Evolutionary conservation across 2,329 filamentous ascomycete genomes (phyloP).

Genomic region (Fusarium praegraminearum): DNA sequence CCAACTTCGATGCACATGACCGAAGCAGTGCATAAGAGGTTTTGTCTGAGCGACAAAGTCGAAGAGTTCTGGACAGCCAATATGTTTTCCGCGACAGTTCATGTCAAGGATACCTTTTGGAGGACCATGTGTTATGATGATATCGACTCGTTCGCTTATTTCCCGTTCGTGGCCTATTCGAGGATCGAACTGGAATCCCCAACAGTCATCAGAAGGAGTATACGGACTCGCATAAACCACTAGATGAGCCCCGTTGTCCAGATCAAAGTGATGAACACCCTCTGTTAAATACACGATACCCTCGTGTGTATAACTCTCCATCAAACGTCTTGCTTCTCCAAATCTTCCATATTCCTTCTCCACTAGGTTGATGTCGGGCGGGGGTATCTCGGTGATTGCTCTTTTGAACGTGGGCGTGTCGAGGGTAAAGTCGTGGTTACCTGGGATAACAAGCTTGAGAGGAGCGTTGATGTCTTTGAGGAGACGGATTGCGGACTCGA

Average conservation of each 20-base stretch:
- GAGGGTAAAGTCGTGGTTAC: conserved; percentile 63
- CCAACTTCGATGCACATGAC: conserved; percentile 51
- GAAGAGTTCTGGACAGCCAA: conserved; percentile 50
- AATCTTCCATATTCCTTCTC: conserved; percentile 52
- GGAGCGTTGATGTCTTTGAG: conserved; percentile 56
- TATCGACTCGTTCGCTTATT: conserved; percentile 42
- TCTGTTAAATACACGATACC: conserved; percentile 58
- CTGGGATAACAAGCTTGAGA: conserved; percentile 62
- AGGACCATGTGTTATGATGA: conserved; percentile 52
- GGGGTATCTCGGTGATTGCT: conserved; percentile 23
- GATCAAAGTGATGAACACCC: conserved; percentile 55
- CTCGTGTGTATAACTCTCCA: conserved; percentile 28
- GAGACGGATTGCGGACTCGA: conserved; percentile 51
- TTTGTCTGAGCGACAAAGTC: conserved; percentile 41
- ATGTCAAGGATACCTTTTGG: conserved; percentile 57
- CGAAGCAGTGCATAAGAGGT: conserved; percentile 54
- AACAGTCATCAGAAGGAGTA: conserved; percentile 55
- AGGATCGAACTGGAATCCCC: conserved; percentile 58
- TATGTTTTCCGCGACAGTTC: conserved; percentile 42
- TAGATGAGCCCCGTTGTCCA: conserved; percentile 57
- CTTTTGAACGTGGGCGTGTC: conserved; percentile 52
- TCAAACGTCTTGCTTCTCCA: conserved; percentile 50
- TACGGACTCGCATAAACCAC: conserved; percentile 60
- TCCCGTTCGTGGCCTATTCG: conserved; percentile 40
- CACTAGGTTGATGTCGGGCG: background rate